Percentiles rank a stretch among this genome's conserved stretches.
These are phyloP conservation scores for Backusella circina DNA, from an alignment of 192 early-diverging fungal genomes.

Conservation along the genomic window DNA sequence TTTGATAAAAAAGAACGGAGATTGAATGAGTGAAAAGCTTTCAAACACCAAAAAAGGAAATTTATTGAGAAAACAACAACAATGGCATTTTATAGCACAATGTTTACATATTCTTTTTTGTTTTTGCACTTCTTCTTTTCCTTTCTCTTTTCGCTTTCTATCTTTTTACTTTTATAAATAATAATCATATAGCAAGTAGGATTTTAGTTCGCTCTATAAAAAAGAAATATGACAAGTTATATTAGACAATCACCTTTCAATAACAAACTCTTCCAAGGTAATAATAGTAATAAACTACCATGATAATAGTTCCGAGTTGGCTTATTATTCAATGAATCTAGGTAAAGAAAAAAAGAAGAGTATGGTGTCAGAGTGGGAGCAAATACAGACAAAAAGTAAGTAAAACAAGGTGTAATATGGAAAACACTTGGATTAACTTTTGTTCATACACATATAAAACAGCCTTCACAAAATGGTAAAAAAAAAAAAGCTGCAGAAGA, in stretches of 20 bases:
- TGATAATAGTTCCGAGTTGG: neutral
- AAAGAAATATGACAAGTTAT: neutral
- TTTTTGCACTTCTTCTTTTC: neutral
- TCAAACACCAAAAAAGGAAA: neutral
- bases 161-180: neutral
- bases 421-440: neutral
- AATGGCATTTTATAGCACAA: neutral
- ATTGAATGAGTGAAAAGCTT: no score
- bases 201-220: neutral
- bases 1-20: no score
- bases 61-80: neutral
- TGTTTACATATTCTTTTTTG: neutral
- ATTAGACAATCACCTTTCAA: neutral
- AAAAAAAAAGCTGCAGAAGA: neutral
- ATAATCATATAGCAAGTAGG: neutral
- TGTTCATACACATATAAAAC: neutral
- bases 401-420: neutral
- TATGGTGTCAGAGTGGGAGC: constrained; percentile 83
- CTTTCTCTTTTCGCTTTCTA: neutral
- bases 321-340: neutral
- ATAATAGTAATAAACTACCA: neutral
- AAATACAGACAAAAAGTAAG: constrained; percentile 90
- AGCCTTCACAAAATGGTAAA: constrained; percentile 85
- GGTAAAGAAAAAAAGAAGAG: constrained; percentile 36
- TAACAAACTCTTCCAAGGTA: neutral